phyloP scores from a whole-genome alignment of 768 basidiomycete species.

The Strobilomyces dryophilus region DNA sequence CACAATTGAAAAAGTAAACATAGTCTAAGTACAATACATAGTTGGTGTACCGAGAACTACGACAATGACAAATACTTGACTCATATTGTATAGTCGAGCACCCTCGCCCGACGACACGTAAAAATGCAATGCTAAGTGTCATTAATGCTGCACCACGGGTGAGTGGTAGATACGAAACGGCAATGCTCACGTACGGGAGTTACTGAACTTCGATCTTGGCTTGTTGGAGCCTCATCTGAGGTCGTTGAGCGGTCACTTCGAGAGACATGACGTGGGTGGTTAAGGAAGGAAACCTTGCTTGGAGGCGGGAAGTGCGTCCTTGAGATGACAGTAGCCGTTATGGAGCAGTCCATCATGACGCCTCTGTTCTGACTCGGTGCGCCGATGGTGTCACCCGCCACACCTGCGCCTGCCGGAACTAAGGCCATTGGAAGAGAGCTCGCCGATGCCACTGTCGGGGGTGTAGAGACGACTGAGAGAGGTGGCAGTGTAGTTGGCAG shows the following conservation, averaged over 20 bases:
- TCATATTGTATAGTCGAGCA: too few species aligned
- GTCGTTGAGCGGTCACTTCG: constrained; percentile 71
- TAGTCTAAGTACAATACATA: too few species aligned
- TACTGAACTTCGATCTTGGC: constrained; percentile 79
- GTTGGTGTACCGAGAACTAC: too few species aligned
- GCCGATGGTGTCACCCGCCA: constrained; percentile 75
- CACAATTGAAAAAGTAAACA: too few species aligned
- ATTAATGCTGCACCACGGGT: constrained; percentile 52
- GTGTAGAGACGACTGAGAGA: constrained; percentile 61
- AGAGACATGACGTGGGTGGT: constrained; percentile 86
- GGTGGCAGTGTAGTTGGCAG: constrained; percentile 48
- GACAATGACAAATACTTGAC: constrained; percentile 40
- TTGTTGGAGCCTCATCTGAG: constrained; percentile 71
- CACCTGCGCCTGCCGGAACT: constrained; percentile 64
- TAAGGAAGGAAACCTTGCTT: constrained; percentile 90
- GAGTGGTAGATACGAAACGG: background rate
- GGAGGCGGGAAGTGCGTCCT: constrained; percentile 78
- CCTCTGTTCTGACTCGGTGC: constrained; percentile 91
- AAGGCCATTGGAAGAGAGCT: constrained; percentile 69
- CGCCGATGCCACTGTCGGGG: constrained; percentile 66
- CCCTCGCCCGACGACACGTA: too few species aligned
- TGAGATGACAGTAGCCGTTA: constrained; percentile 67
- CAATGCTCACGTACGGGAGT: constrained; percentile 53
- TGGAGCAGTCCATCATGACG: constrained; percentile 92
- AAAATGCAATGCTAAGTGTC: constrained; percentile 86